Conservation (phyloP, 2,329 filamentous ascomycete genomes). For the Aureobasidium pullulans region DNA sequence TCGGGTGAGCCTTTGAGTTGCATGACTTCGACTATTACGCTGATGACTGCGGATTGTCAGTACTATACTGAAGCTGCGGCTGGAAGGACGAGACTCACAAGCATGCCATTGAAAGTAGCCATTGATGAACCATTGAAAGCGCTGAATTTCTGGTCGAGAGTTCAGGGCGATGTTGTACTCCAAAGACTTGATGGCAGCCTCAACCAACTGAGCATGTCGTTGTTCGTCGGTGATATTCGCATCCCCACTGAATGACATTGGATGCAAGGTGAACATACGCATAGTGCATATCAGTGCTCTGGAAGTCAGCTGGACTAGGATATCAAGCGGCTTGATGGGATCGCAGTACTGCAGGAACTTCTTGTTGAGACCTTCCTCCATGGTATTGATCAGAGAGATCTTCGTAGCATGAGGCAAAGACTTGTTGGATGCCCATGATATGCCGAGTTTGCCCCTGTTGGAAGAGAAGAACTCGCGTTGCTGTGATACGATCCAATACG, state of each 20-base stretch:
- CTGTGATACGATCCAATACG: conserved; percentile 3
- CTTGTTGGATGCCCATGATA: conserved; percentile 6
- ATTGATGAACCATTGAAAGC: conserved; percentile 11
- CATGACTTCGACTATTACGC: conserved; percentile 11
- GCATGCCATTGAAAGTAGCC: conserved; percentile 15
- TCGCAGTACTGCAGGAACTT: conserved; percentile 15
- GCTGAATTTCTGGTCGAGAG: not conserved
- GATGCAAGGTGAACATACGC: conserved; percentile 12
- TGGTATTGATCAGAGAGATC: not conserved
- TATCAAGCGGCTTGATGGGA: conserved; percentile 13
- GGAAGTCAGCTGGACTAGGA: conserved; percentile 6
- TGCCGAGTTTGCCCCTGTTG: not conserved
- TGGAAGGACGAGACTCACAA: not conserved
- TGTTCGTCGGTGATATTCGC: not conserved
- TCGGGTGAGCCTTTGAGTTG: not conserved
- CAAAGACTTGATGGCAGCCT: not conserved
- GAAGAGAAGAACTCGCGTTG: conserved; percentile 2
- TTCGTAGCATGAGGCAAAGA: not conserved
- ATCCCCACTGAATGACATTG: not conserved
- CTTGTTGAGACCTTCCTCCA: conserved; percentile 10
- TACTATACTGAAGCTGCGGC: too few relatives aligned
- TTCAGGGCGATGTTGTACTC: conserved; percentile 12
- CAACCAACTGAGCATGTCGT: not conserved
- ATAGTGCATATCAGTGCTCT: conserved; percentile 7
- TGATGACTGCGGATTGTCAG: not conserved